Evolutionary conservation across 768 basidiomycete species (phyloP).

Genomic region (Pleurotus pulmonarius): DNA sequence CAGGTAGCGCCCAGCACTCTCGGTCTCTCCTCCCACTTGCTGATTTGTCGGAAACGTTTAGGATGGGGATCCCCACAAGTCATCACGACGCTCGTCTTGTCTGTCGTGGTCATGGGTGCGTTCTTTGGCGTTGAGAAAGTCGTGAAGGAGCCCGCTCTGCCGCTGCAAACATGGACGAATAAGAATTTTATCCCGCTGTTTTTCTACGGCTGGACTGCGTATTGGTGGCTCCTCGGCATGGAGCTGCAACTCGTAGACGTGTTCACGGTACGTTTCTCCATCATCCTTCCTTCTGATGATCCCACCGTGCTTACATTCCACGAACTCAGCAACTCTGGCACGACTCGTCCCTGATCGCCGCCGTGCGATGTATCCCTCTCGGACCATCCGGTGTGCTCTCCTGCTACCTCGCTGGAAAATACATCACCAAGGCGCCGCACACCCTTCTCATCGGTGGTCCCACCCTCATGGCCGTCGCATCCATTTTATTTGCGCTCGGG

Average conservation of each 20-base stretch:
- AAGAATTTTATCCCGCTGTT: slow-evolving; percentile 36
- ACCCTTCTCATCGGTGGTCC: slow-evolving; percentile 34
- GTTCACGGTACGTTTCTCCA: slow-evolving; percentile 18
- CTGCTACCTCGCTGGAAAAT: slow-evolving; percentile 3
- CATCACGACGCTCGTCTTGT: slow-evolving; percentile 37
- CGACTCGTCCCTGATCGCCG: slow-evolving; percentile 29
- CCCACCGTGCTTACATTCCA: background rate
- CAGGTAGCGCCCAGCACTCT: background rate
- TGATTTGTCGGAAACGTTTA: background rate
- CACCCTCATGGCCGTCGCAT: slow-evolving; percentile 27
- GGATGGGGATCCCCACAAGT: slow-evolving; percentile 43
- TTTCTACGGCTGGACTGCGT: slow-evolving; percentile 17
- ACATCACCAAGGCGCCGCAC: background rate
- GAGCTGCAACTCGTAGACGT: slow-evolving; percentile 18
- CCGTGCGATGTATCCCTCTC: slow-evolving; percentile 22
- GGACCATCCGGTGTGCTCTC: background rate
- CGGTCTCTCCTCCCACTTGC: background rate
- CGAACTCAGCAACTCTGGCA: slow-evolving; percentile 15
- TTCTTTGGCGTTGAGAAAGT: slow-evolving; percentile 45
- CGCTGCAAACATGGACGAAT: slow-evolving; percentile 35
- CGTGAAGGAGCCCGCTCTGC: slow-evolving; percentile 16
- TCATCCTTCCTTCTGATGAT: slow-evolving; percentile 12
- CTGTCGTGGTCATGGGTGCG: slow-evolving; percentile 27
- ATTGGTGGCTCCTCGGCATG: slow-evolving; percentile 27
- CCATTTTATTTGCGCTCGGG: slow-evolving; percentile 35